Percentiles rank a stretch among this genome's conserved stretches.
Conservation (phyloP, 768 basidiomycete genomes). For the Auricularia auricula-judae region DNA sequence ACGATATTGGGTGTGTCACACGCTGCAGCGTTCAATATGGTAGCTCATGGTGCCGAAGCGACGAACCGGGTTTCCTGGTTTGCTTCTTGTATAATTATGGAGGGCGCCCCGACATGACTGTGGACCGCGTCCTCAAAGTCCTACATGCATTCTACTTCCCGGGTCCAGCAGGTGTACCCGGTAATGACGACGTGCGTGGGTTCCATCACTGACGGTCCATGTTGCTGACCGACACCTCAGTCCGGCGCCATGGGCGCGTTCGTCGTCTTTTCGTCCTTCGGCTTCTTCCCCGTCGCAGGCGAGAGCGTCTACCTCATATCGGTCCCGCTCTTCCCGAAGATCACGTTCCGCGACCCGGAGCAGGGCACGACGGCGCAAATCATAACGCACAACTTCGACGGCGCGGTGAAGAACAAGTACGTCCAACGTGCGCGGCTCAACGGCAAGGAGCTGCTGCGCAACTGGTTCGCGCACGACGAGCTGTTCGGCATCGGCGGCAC, state of each 20-base stretch:
- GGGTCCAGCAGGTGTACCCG: slow-evolving; percentile 8
- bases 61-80: neutral
- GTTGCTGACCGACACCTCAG: neutral
- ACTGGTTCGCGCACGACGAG: slow-evolving; percentile 10
- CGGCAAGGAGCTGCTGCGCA: slow-evolving; percentile 7
- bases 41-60: neutral
- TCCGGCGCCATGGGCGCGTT: slow-evolving; percentile 5
- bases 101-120: slow-evolving; percentile 11
- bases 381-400: slow-evolving; percentile 8
- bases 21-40: neutral
- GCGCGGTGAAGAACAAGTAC: slow-evolving; percentile 9
- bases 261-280: slow-evolving; percentile 10
- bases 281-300: slow-evolving; percentile 12
- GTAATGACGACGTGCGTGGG: slow-evolving; percentile 10
- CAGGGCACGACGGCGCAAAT: slow-evolving; percentile 7
- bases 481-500: slow-evolving; percentile 10
- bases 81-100: slow-evolving; percentile 12
- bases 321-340: slow-evolving; percentile 9
- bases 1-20: neutral
- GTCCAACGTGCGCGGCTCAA: slow-evolving; percentile 10
- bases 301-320: slow-evolving; percentile 10
- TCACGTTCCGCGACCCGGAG: slow-evolving; percentile 6
- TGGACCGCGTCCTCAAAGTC: slow-evolving; percentile 9
- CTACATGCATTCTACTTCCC: slow-evolving; percentile 1
- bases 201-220: neutral